These are phyloP conservation scores for Pythium sp. DNA, from an alignment of 352 stramenopile genomes.

Conservation along the genomic window DNA sequence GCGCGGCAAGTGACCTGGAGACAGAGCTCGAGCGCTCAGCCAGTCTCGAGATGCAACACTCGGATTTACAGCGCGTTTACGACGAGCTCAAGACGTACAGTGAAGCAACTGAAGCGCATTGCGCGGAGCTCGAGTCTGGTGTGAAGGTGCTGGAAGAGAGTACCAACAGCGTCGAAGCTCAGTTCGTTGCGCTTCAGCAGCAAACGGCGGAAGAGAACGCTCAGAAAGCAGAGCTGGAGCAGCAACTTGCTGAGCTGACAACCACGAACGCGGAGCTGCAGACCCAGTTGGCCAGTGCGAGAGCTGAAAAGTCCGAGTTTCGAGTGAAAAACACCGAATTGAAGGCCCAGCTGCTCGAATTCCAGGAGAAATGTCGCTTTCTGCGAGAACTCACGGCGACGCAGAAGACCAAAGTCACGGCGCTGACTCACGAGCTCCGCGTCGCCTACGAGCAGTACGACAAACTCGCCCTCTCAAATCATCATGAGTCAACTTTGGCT, in stretches of 20 bases:
- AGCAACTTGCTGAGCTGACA: neutral
- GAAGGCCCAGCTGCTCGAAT: neutral
- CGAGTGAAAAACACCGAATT: neutral
- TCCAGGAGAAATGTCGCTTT: conserved; percentile 4
- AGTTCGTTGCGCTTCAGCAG: neutral
- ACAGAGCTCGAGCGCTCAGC: neutral
- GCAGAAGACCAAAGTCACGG: conserved; percentile 1
- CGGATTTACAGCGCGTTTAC: neutral
- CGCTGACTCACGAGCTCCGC: neutral
- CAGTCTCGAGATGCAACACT: neutral
- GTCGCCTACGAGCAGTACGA: conserved; percentile 7
- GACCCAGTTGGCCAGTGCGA: neutral
- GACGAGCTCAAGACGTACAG: neutral
- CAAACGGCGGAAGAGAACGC: neutral
- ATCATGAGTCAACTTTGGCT: neutral
- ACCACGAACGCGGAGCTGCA: neutral
- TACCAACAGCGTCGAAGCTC: neutral
- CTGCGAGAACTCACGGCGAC: neutral
- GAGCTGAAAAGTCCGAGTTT: neutral
- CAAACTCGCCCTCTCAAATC: neutral
- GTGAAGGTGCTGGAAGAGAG: neutral
- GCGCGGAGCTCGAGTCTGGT: neutral
- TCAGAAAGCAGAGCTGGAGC: neutral
- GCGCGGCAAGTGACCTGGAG: neutral
- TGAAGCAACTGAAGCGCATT: neutral